These are phyloP conservation scores for Schwanniomyces vanrijiae DNA, from an alignment of 805 yeast genomes.

Conservation along the genomic window DNA sequence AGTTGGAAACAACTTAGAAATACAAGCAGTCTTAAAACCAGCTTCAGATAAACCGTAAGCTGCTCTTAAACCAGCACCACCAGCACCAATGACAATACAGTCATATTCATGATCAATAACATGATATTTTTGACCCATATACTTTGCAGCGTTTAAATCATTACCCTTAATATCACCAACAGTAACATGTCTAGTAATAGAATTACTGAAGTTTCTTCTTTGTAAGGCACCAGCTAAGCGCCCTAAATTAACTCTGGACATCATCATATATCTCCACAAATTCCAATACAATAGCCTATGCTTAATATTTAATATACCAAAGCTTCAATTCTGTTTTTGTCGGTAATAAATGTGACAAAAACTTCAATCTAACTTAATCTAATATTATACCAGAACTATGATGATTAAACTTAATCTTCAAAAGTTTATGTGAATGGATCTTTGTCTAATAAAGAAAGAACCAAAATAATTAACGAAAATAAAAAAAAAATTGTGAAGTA, in stretches of 20 bases:
- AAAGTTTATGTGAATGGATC: neutral
- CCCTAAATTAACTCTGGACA: neutral
- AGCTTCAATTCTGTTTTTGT: neutral
- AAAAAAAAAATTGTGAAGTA: neutral
- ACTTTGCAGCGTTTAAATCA: constrained; percentile 42
- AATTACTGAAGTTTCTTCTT: constrained; percentile 15
- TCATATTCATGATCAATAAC: constrained; percentile 97
- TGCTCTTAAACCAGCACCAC: constrained; percentile 98
- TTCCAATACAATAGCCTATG: neutral
- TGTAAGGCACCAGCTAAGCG: neutral
- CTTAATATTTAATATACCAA: neutral
- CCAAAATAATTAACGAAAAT: neutral
- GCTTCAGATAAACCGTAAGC: constrained; percentile 97
- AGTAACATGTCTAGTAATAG: constrained; percentile 29
- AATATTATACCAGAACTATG: constrained; percentile 1
- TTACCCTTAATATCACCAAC: constrained; percentile 41
- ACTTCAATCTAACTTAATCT: neutral
- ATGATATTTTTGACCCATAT: constrained; percentile 68
- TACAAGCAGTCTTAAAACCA: constrained; percentile 96
- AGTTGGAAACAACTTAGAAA: constrained; percentile 94
- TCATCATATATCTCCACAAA: neutral
- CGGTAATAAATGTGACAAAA: neutral
- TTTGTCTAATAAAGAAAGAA: neutral
- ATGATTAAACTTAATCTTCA: neutral
- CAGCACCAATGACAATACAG: constrained; percentile 97